Percentiles rank a stretch among this genome's conserved stretches.
Evolutionary conservation across 75 land plant species (phyloP).

Genomic region (Picea sitchensis): DNA sequence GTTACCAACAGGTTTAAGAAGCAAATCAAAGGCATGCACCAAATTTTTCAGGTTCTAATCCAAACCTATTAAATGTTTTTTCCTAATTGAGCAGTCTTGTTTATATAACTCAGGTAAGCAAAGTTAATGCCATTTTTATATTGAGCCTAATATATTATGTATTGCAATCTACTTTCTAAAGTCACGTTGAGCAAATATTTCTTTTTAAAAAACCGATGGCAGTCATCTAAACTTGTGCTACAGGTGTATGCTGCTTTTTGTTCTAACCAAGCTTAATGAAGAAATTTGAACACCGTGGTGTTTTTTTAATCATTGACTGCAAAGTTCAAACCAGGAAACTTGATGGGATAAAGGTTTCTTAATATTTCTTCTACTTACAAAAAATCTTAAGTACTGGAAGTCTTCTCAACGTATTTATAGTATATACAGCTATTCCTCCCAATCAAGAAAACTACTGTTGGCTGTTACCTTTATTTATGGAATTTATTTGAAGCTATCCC

Average conservation of each 20-base stretch:
- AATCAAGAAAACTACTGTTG: no score
- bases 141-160: neutral
- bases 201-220: constrained; percentile 17
- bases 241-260: constrained; percentile 20
- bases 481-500: no score
- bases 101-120: neutral
- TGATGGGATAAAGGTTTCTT: no score
- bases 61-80: constrained; percentile 42
- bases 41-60: constrained; percentile 93
- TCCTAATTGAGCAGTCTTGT: constrained; percentile 9
- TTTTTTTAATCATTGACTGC: neutral
- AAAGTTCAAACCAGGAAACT: neutral
- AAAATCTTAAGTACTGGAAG: neutral
- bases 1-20: constrained; percentile 76
- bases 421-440: no score
- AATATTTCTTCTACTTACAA: neutral
- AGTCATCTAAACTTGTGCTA: constrained; percentile 19
- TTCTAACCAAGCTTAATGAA: constrained; percentile 21
- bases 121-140: neutral
- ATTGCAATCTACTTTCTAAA: neutral
- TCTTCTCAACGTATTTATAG: no score
- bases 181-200: neutral
- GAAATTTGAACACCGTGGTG: constrained; percentile 14
- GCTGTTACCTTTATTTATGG: no score
- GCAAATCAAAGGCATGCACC: constrained; percentile 95